phyloP scores from a whole-genome alignment of 2,329 filamentous ascomycete genomes.

The Ophiocordyceps sinensis region DNA sequence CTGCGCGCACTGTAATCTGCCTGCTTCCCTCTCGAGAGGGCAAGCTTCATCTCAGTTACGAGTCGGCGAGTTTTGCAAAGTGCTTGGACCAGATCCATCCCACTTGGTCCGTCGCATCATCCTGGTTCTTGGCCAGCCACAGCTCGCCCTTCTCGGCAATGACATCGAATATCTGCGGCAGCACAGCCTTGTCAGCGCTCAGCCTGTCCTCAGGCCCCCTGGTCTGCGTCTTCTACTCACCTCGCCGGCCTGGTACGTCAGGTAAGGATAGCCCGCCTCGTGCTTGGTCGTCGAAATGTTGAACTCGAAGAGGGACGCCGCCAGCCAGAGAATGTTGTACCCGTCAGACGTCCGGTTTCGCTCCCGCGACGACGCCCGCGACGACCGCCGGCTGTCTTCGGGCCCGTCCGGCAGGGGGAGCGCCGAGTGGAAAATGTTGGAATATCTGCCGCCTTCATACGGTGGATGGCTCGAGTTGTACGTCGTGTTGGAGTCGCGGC shows the following conservation, averaged over 20 bases:
- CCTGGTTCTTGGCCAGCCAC: conserved; percentile 95
- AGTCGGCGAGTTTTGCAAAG: conserved; percentile 57
- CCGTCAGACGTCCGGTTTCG: conserved; percentile 36
- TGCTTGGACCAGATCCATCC: conserved; percentile 99
- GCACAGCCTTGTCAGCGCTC: conserved; percentile 1
- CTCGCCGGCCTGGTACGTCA: conserved; percentile 91
- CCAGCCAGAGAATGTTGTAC: conserved; percentile 73
- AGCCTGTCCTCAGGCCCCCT: too few relatives aligned
- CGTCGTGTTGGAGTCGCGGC: conserved; percentile 41
- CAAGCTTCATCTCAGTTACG: too few relatives aligned
- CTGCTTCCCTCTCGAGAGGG: not conserved
- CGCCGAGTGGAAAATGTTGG: conserved; percentile 74
- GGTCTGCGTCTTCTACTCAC: conserved; percentile 25
- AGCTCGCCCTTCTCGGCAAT: conserved; percentile 94
- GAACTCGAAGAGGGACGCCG: conserved; percentile 90
- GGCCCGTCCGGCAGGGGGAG: conserved; percentile 62
- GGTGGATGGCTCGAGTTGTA: conserved; percentile 33
- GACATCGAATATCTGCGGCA: conserved; percentile 61
- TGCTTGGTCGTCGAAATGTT: conserved; percentile 86
- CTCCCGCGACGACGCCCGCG: conserved; percentile 46
- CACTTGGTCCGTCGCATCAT: conserved; percentile 63
- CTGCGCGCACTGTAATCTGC: too few relatives aligned
- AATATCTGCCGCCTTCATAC: conserved; percentile 42
- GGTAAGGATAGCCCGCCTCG: conserved; percentile 88
- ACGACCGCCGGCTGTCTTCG: conserved; percentile 37